A percentile compares a stretch with the other conserved stretches of the same genome.
These are phyloP conservation scores for Rhizopogon rudus DNA, from an alignment of 768 basidiomycete genomes.

Conservation along the genomic window DNA sequence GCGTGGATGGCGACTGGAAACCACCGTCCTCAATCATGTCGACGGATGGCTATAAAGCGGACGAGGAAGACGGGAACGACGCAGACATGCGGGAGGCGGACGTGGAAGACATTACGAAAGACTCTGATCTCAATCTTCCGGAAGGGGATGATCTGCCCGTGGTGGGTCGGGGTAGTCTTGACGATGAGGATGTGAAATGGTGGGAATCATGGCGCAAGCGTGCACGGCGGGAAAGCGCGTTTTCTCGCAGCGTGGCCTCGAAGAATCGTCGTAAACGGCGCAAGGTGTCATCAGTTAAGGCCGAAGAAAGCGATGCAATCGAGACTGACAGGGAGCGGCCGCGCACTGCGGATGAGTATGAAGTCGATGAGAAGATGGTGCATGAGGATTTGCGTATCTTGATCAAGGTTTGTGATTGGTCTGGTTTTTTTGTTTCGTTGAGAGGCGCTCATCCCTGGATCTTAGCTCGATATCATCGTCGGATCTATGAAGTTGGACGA, in stretches of 20 bases:
- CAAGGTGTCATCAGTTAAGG: slow-evolving; percentile 30
- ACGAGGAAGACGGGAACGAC: slow-evolving; percentile 23
- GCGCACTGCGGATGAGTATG: slow-evolving; percentile 55
- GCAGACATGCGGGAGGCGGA: slow-evolving; percentile 11
- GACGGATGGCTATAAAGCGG: slow-evolving; percentile 17
- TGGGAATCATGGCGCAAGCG: slow-evolving; percentile 72
- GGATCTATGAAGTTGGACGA: slow-evolving; percentile 92
- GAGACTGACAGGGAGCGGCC: slow-evolving; percentile 38
- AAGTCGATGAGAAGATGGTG: slow-evolving; percentile 58
- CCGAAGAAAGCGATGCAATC: slow-evolving; percentile 16
- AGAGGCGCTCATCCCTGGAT: not conserved
- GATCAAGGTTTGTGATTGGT: slow-evolving; percentile 65
- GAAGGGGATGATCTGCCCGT: slow-evolving; percentile 17
- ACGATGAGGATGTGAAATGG: slow-evolving; percentile 49
- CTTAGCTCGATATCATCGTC: slow-evolving; percentile 89
- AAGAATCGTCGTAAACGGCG: slow-evolving; percentile 37
- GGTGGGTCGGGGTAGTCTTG: slow-evolving; percentile 37
- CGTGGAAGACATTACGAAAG: slow-evolving; percentile 5
- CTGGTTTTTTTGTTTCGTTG: not conserved
- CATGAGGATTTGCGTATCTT: slow-evolving; percentile 88
- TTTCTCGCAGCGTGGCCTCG: slow-evolving; percentile 16
- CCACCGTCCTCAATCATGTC: slow-evolving; percentile 10
- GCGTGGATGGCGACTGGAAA: slow-evolving; percentile 43
- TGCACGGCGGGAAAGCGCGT: slow-evolving; percentile 26
- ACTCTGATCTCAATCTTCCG: slow-evolving; percentile 20